A percentile compares a stretch with the other conserved stretches of the same genome.
Conservation (phyloP, 2,329 filamentous ascomycete genomes). For the Paecilomyces sp. region DNA sequence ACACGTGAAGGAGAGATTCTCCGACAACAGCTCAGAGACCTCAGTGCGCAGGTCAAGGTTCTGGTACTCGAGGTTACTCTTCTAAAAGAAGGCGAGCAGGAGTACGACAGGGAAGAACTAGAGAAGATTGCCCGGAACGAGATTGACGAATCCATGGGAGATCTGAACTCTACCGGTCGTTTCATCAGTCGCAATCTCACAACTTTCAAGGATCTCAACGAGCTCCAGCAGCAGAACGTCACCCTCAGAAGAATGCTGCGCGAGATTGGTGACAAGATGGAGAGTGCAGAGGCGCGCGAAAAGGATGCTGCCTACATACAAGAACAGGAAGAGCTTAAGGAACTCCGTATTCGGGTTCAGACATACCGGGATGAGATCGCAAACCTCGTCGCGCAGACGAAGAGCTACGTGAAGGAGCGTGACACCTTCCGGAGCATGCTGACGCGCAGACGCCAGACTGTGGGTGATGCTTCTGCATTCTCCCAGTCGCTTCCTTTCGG, state of each 20-base stretch:
- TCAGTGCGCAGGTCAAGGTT: constrained; percentile 84
- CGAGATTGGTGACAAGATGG: constrained; percentile 79
- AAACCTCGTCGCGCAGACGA: constrained; percentile 72
- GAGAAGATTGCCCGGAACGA: constrained; percentile 72
- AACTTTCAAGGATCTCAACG: constrained; percentile 75
- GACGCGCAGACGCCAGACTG: constrained; percentile 63
- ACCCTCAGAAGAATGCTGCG: constrained; percentile 76
- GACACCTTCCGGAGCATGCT: constrained; percentile 97
- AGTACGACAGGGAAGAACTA: constrained; percentile 67
- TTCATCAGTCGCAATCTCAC: constrained; percentile 88
- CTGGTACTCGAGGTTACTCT: constrained; percentile 81
- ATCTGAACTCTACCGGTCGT: constrained; percentile 75
- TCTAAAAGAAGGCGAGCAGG: constrained; percentile 65
- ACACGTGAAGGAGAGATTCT: constrained; percentile 67
- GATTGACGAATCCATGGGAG: constrained; percentile 62
- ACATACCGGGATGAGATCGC: constrained; percentile 80
- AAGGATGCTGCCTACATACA: constrained; percentile 49
- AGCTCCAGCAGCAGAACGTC: constrained; percentile 81
- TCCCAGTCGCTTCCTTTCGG: constrained; percentile 61
- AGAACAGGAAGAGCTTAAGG: constrained; percentile 63
- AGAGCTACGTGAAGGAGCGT: constrained; percentile 90
- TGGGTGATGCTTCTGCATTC: constrained; percentile 56
- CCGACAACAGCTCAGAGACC: constrained; percentile 78
- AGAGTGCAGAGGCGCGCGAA: constrained; percentile 74
- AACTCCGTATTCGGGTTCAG: constrained; percentile 63